These are phyloP conservation scores for Isoetes taiwanensis DNA, from an alignment of 75 land plant genomes.

Conservation along the genomic window DNA sequence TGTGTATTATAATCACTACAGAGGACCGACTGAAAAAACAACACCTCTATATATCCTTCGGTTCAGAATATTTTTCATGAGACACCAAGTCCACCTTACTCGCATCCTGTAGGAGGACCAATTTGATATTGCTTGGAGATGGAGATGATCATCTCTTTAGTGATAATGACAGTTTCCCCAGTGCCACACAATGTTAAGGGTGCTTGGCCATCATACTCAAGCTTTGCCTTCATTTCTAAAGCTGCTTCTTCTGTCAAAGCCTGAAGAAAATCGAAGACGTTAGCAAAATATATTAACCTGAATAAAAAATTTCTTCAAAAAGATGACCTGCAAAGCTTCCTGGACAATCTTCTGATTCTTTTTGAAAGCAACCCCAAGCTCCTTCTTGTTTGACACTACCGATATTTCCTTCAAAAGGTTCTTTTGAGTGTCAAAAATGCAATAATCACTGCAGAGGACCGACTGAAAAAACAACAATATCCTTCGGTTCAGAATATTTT, in stretches of 20 bases:
- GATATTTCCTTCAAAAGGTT: conserved; percentile 46
- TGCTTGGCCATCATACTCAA: conserved; percentile 62
- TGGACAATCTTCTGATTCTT: conserved; percentile 53
- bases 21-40: conserved; percentile 24
- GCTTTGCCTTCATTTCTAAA: conserved; percentile 52
- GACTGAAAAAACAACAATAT: conserved; percentile 49
- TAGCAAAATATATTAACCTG: background rate
- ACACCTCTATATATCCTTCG: conserved; percentile 81
- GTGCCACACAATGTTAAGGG: conserved; percentile 73
- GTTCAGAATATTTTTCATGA: conserved; percentile 63
- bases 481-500: conserved; percentile 66
- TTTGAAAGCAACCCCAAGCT: conserved; percentile 70
- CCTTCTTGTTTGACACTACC: conserved; percentile 65
- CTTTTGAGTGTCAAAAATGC: background rate
- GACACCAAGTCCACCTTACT: conserved; percentile 74
- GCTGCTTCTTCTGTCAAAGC: conserved; percentile 83
- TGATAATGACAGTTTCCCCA: conserved; percentile 51
- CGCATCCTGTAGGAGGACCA: conserved; percentile 50
- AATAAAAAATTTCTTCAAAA: no score
- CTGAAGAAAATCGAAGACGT: conserved; percentile 20
- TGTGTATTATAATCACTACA: background rate
- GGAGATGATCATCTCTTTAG: conserved; percentile 73
- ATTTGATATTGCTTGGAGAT: conserved; percentile 63
- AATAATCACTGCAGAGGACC: background rate
- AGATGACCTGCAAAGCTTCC: conserved; percentile 95